Conservation (phyloP, 2,329 filamentous ascomycete genomes). For the Aspergillus sp. region DNA sequence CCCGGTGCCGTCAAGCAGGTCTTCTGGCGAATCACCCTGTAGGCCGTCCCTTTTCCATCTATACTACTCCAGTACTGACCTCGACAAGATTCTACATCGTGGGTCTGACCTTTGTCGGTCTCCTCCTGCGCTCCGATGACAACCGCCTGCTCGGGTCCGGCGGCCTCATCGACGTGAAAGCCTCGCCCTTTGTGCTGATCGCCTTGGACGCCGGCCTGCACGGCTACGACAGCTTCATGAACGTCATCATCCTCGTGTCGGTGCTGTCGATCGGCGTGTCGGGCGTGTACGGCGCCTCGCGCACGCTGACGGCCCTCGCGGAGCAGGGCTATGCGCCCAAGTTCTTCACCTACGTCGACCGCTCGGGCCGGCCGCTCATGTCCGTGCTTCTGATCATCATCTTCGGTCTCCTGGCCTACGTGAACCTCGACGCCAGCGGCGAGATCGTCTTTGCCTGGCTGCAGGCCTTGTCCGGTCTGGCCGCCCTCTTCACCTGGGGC, state of each 20-base stretch:
- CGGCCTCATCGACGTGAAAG: slow-evolving; percentile 40
- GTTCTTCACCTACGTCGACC: slow-evolving; percentile 47
- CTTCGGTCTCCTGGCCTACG: slow-evolving; percentile 43
- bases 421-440: slow-evolving; percentile 45
- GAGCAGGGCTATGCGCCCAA: slow-evolving; percentile 45
- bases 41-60: not conserved
- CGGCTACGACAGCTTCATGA: slow-evolving; percentile 64
- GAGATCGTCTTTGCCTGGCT: slow-evolving; percentile 62
- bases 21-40: slow-evolving; percentile 51
- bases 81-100: slow-evolving; percentile 45
- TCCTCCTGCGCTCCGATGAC: slow-evolving; percentile 44
- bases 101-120: slow-evolving; percentile 45
- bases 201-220: slow-evolving; percentile 60
- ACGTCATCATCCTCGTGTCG: slow-evolving; percentile 63
- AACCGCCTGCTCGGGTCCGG: slow-evolving; percentile 40
- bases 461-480: slow-evolving; percentile 61
- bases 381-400: slow-evolving; percentile 41
- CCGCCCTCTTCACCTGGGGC: slow-evolving; percentile 66
- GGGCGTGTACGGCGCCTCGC: slow-evolving; percentile 57
- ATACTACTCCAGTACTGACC: not conserved
- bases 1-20: slow-evolving; percentile 51
- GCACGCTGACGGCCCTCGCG: slow-evolving; percentile 56
- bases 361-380: slow-evolving; percentile 44
- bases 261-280: slow-evolving; percentile 62
- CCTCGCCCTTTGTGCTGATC: slow-evolving; percentile 67